These are phyloP conservation scores for Pythium inflatum DNA, from an alignment of 352 stramenopile species.

Conservation along the genomic window DNA sequence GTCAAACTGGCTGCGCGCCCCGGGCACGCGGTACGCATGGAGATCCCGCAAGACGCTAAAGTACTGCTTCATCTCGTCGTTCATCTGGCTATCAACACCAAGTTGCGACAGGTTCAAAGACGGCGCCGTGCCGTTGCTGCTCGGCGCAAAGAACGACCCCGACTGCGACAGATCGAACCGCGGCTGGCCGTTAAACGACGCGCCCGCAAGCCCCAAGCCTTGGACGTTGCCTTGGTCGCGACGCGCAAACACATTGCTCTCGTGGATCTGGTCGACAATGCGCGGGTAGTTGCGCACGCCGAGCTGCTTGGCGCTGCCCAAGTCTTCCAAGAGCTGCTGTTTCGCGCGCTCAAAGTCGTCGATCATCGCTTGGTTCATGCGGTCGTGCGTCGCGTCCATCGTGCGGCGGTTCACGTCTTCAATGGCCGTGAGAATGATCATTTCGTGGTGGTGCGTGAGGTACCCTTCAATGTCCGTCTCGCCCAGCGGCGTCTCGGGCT, in stretches of 20 bases:
- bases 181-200: conserved; percentile 53
- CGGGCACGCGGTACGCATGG: conserved; percentile 67
- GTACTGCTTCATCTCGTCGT: conserved; percentile 86
- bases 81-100: conserved; percentile 70
- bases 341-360: conserved; percentile 85
- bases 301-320: conserved; percentile 68
- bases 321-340: conserved; percentile 70
- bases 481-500: conserved; percentile 80
- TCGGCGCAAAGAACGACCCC: conserved; percentile 31
- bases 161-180: conserved; percentile 54
- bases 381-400: conserved; percentile 78
- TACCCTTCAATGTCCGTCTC: conserved; percentile 89
- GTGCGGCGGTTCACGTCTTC: conserved; percentile 85
- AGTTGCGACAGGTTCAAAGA: conserved; percentile 67
- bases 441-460: conserved; percentile 90
- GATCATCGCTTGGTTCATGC: conserved; percentile 87
- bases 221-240: conserved; percentile 36
- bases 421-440: conserved; percentile 91
- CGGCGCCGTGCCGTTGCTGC: conserved; percentile 29
- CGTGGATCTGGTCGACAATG: conserved; percentile 48
- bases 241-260: conserved; percentile 54
- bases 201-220: conserved; percentile 53
- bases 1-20: conserved; percentile 75
- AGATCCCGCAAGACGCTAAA: conserved; percentile 73
- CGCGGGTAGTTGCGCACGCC: conserved; percentile 78